A percentile compares a stretch with the other conserved stretches of the same genome.
Evolutionary conservation across 257 asterid genomes (phyloP).

Genomic region (Capsicum baccatum): DNA sequence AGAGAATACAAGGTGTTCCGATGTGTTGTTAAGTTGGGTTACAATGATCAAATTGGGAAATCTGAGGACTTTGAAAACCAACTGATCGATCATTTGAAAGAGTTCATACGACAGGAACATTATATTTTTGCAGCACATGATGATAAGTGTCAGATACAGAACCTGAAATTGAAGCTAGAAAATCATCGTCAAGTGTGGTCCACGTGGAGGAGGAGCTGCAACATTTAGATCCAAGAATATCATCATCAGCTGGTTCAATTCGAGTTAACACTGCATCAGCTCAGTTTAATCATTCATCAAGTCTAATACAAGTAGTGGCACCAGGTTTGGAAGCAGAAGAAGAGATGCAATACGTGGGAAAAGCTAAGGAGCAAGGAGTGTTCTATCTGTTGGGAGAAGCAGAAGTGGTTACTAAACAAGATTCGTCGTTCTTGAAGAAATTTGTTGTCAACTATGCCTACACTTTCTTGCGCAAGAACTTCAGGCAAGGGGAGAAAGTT

Average conservation of each 20-base stretch:
- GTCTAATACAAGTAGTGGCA: slow-evolving; percentile 15
- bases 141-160: not conserved
- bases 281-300: slow-evolving; percentile 47
- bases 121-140: slow-evolving; percentile 41
- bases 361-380: slow-evolving; percentile 56
- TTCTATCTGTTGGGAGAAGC: slow-evolving; percentile 70
- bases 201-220: slow-evolving; percentile 42
- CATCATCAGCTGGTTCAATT: slow-evolving; percentile 36
- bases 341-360: slow-evolving; percentile 48
- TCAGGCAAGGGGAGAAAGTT: slow-evolving; percentile 63
- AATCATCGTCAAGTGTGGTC: slow-evolving; percentile 36
- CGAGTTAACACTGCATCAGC: not conserved
- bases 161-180: not conserved
- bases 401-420: slow-evolving; percentile 62
- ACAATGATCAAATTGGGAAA: slow-evolving; percentile 61
- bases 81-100: slow-evolving; percentile 52
- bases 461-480: slow-evolving; percentile 62
- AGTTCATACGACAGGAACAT: slow-evolving; percentile 54
- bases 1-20: slow-evolving; percentile 50
- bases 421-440: slow-evolving; percentile 58
- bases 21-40: slow-evolving; percentile 70
- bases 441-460: slow-evolving; percentile 56
- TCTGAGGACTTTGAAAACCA: slow-evolving; percentile 54
- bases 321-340: slow-evolving; percentile 39
- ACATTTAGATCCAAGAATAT: slow-evolving; percentile 30